These are phyloP conservation scores for Globisporangium lucens DNA, from an alignment of 352 stramenopile species.

Conservation along the genomic window DNA sequence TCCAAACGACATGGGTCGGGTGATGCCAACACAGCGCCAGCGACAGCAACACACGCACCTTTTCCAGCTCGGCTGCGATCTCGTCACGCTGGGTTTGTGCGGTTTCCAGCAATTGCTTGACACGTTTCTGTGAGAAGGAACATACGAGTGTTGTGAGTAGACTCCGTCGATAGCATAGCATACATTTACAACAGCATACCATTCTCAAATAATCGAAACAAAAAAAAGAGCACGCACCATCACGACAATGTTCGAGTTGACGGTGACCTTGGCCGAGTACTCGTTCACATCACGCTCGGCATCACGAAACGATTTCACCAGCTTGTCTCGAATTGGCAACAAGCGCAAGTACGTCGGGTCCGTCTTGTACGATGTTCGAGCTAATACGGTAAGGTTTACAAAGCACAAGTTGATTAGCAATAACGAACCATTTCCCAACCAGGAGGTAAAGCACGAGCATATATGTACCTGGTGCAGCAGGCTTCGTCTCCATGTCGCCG, in stretches of 20 bases:
- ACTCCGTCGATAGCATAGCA: neutral
- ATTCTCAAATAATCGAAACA: neutral
- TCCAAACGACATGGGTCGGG: too few relatives aligned
- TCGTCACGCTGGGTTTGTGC: conserved; percentile 51
- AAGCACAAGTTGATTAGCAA: neutral
- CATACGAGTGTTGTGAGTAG: neutral
- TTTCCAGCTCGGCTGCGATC: conserved; percentile 51
- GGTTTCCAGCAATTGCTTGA: conserved; percentile 80
- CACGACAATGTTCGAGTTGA: conserved; percentile 80
- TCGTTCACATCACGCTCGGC: conserved; percentile 65
- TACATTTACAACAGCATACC: neutral
- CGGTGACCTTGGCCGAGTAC: conserved; percentile 58
- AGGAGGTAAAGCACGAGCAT: too few relatives aligned
- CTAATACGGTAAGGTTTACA: neutral
- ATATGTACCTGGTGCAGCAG: conserved; percentile 16
- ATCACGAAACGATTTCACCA: conserved; percentile 71
- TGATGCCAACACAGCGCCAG: neutral
- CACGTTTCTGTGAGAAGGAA: conserved; percentile 8
- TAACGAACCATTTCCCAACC: neutral
- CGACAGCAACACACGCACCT: conserved; percentile 16
- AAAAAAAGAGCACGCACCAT: conserved; percentile 36
- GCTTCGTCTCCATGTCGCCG: conserved; percentile 67
- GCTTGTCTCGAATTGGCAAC: conserved; percentile 48
- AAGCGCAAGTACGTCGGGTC: conserved; percentile 69
- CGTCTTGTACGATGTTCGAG: conserved; percentile 45